These are phyloP conservation scores for Cicer pinnatifidum DNA, from an alignment of 306 rosid species.

Conservation along the genomic window DNA sequence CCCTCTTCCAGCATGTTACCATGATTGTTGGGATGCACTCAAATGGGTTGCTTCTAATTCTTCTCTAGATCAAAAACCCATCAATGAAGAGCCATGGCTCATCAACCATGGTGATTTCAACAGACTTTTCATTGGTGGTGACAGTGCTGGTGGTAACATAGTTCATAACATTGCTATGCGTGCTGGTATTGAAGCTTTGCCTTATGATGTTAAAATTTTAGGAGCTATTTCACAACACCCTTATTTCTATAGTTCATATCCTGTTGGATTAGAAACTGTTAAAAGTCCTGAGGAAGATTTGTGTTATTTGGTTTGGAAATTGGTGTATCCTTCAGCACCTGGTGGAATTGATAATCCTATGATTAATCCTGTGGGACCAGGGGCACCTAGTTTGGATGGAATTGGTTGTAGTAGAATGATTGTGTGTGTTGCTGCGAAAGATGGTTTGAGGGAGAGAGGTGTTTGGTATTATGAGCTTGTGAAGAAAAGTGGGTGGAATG, in stretches of 20 bases:
- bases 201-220: slow-evolving; percentile 37
- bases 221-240: slow-evolving; percentile 56
- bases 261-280: slow-evolving; percentile 41
- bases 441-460: slow-evolving; percentile 48
- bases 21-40: slow-evolving; percentile 54
- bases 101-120: slow-evolving; percentile 43
- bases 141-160: slow-evolving; percentile 64
- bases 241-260: slow-evolving; percentile 50
- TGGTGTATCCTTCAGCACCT: slow-evolving; percentile 46
- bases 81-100: slow-evolving; percentile 56
- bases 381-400: slow-evolving; percentile 50
- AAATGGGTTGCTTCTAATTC: slow-evolving; percentile 46
- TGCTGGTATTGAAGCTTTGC: slow-evolving; percentile 51
- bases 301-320: slow-evolving; percentile 38
- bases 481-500: slow-evolving; percentile 53
- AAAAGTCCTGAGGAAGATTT: background rate
- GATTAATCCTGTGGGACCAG: slow-evolving; percentile 46
- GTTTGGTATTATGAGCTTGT: slow-evolving; percentile 48
- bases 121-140: slow-evolving; percentile 58
- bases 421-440: slow-evolving; percentile 51
- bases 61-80: background rate
- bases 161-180: slow-evolving; percentile 57
- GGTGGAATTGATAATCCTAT: slow-evolving; percentile 53
- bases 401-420: slow-evolving; percentile 50
- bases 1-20: slow-evolving; percentile 47